Evolutionary conservation across 495 filamentous ascomycete genomes (phyloP).

Genomic region (Bacidia rubella): DNA sequence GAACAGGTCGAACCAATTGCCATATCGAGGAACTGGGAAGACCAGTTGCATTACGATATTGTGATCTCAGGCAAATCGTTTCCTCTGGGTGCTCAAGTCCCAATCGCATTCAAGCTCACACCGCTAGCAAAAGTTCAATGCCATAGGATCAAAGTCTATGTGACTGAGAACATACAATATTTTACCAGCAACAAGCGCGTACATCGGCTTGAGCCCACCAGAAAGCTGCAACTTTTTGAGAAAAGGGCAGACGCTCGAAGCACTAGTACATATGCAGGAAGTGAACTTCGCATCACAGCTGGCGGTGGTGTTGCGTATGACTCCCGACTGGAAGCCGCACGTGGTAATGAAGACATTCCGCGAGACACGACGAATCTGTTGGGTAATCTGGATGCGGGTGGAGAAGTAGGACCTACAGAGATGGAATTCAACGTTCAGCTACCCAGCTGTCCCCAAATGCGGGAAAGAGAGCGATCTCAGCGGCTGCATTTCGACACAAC

Average conservation of each 20-base stretch:
- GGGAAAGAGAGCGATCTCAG: constrained; percentile 55
- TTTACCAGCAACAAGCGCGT: constrained; percentile 80
- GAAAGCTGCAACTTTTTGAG: constrained; percentile 81
- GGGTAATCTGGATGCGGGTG: constrained; percentile 57
- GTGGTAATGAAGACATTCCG: constrained; percentile 43
- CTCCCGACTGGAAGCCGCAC: constrained; percentile 42
- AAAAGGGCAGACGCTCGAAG: constrained; percentile 75
- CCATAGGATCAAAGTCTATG: constrained; percentile 88
- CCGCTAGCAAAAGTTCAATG: constrained; percentile 93
- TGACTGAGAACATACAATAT: constrained; percentile 91
- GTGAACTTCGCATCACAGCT: constrained; percentile 62
- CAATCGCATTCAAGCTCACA: constrained; percentile 94
- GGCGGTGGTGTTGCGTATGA: constrained; percentile 71
- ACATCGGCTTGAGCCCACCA: constrained; percentile 68
- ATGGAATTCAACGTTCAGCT: constrained; percentile 95
- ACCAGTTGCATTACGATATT: constrained; percentile 96
- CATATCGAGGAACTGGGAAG: constrained; percentile 94
- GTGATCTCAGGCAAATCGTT: constrained; percentile 98
- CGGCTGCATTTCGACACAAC: constrained; percentile 87
- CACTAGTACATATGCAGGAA: constrained; percentile 63
- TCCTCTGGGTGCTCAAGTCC: constrained; percentile 79
- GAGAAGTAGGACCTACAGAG: constrained; percentile 74
- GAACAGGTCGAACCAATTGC: constrained; percentile 94
- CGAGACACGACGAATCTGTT: constrained; percentile 54
- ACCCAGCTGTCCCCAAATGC: constrained; percentile 81